Percentiles rank a stretch among this genome's conserved stretches.
phyloP scores from a whole-genome alignment of 495 filamentous ascomycete species.

The Hypomontagnella monticulosa region DNA sequence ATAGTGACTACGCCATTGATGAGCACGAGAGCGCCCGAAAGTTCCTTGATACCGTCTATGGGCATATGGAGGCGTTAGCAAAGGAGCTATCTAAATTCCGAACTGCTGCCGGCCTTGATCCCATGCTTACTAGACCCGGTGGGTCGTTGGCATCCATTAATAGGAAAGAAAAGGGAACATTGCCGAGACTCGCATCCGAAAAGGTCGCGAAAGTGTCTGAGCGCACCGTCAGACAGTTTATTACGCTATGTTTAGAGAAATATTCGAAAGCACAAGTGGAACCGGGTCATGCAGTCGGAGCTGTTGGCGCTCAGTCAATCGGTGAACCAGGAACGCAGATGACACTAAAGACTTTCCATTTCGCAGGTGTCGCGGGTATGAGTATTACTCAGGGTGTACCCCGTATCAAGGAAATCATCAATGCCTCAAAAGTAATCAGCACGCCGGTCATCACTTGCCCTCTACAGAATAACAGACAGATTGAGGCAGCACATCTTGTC shows the following conservation, averaged over 20 bases:
- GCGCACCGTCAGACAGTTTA: constrained; percentile 75
- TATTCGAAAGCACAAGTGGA: constrained; percentile 90
- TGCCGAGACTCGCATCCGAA: constrained; percentile 58
- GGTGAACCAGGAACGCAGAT: constrained; percentile 99
- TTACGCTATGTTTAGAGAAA: constrained; percentile 83
- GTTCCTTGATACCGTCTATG: constrained; percentile 80
- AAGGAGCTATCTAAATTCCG: constrained; percentile 61
- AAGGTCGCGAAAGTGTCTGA: constrained; percentile 83
- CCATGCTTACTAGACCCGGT: constrained; percentile 32
- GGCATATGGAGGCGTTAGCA: constrained; percentile 66
- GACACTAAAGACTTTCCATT: constrained; percentile 99
- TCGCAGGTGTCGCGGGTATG: constrained; percentile 99
- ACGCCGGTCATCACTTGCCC: constrained; percentile 92
- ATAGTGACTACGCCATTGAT: constrained; percentile 74
- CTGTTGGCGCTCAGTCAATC: constrained; percentile 96
- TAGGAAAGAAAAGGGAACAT: constrained; percentile 49
- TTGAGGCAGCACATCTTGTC: constrained; percentile 82
- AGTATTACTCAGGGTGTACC: constrained; percentile 98
- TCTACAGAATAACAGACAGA: constrained; percentile 72
- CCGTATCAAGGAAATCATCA: constrained; percentile 99
- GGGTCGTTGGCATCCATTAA: constrained; percentile 48
- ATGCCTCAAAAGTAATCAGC: constrained; percentile 90
- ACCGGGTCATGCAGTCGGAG: constrained; percentile 96
- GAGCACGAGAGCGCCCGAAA: constrained; percentile 84
- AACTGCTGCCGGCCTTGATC: constrained; percentile 51